These are phyloP conservation scores for Dactylellina haptotyla DNA, from an alignment of 2,329 filamentous ascomycete species.

Conservation along the genomic window DNA sequence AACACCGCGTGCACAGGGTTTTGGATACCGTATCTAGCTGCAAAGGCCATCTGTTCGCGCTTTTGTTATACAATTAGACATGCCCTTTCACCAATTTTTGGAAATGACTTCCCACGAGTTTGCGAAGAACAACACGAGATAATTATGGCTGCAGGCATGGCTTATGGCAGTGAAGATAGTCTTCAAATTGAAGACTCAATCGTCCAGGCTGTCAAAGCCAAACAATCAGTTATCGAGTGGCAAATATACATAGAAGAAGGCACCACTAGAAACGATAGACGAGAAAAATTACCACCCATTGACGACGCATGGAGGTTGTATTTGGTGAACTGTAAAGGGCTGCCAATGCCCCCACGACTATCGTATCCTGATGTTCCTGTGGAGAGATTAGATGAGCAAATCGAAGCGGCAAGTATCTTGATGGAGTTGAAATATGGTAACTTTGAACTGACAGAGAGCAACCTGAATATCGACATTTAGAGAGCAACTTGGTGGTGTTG, in stretches of 20 bases:
- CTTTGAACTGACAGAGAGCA: neutral
- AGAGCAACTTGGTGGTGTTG: too few species aligned
- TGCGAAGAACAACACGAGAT: conserved; percentile 65
- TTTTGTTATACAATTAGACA: conserved; percentile 88
- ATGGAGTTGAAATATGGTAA: conserved; percentile 42
- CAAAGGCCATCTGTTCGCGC: conserved; percentile 84
- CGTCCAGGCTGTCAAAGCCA: conserved; percentile 40
- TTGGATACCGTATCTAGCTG: conserved; percentile 93
- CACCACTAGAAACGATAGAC: conserved; percentile 13
- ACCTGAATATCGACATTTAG: too few species aligned
- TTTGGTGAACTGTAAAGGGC: conserved; percentile 17
- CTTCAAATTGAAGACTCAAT: conserved; percentile 36
- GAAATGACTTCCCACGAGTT: conserved; percentile 77
- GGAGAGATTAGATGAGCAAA: conserved; percentile 10
- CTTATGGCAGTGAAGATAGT: conserved; percentile 24
- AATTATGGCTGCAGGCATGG: conserved; percentile 16
- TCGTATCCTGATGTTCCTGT: conserved; percentile 24
- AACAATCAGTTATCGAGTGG: conserved; percentile 55
- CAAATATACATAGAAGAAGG: conserved; percentile 48
- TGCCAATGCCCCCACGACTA: conserved; percentile 31
- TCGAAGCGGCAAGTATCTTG: conserved; percentile 39
- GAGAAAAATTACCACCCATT: conserved; percentile 24
- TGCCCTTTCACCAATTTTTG: conserved; percentile 90
- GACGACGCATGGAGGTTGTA: conserved; percentile 40
- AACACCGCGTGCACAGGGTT: conserved; percentile 75